These are phyloP conservation scores for Jamesozyma piceae DNA, from an alignment of 805 yeast species.

Conservation along the genomic window DNA sequence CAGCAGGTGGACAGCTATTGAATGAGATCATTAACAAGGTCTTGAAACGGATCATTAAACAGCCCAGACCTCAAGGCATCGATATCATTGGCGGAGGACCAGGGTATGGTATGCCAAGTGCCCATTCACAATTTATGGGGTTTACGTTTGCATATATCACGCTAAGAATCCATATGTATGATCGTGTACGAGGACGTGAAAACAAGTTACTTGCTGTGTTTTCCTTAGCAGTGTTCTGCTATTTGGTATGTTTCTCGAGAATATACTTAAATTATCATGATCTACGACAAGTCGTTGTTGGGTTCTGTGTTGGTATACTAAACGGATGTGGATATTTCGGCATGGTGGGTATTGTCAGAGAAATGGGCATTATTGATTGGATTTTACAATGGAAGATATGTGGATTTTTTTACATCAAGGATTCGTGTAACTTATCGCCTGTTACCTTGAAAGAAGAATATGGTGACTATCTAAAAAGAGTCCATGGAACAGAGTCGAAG, in stretches of 20 bases:
- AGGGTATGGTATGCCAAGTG: conserved; percentile 93
- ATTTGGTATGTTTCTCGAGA: conserved; percentile 54
- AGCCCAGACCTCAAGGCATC: conserved; percentile 56
- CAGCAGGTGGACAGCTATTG: conserved; percentile 77
- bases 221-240: conserved; percentile 1
- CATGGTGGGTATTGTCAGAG: conserved; percentile 29
- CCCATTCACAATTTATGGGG: conserved; percentile 94
- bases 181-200: background rate
- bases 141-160: conserved; percentile 37
- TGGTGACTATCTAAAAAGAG: background rate
- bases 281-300: conserved; percentile 61
- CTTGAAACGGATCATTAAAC: conserved; percentile 52
- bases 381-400: background rate
- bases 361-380: conserved; percentile 3
- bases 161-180: background rate
- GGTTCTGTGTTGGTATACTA: conserved; percentile 51
- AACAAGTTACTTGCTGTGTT: background rate
- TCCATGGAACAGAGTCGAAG: too few relatives aligned
- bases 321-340: conserved; percentile 53
- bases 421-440: conserved; percentile 2
- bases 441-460: background rate
- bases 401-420: background rate
- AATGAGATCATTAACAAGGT: conserved; percentile 67
- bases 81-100: conserved; percentile 29
- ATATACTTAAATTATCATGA: conserved; percentile 75